phyloP scores from a whole-genome alignment of 1,284 basidiomycete genomes.

The Mycosarcoma mackinlayi region DNA sequence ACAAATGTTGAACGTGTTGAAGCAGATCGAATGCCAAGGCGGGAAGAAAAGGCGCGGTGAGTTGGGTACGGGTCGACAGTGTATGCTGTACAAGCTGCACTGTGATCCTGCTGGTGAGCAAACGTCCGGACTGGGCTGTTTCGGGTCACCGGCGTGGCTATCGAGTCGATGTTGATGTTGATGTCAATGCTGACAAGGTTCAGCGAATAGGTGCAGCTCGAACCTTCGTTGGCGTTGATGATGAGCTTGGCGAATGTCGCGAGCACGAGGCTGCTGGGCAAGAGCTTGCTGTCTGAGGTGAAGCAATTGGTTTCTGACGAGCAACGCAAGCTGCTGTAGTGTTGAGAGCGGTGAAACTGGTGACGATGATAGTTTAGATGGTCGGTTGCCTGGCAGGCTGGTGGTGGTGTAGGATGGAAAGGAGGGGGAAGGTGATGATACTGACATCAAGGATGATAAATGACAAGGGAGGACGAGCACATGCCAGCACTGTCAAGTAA shows the following conservation, averaged over 20 bases:
- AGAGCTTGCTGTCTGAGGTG: no score
- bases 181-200: no score
- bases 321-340: background rate
- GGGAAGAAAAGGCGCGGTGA: background rate
- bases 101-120: slow-evolving; percentile 11
- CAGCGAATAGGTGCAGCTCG: no score
- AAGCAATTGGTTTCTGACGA: no score
- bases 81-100: no score
- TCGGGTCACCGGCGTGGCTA: background rate
- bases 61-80: no score
- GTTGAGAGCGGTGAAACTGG: background rate
- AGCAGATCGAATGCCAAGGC: background rate
- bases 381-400: background rate
- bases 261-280: background rate
- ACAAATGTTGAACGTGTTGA: background rate
- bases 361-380: background rate
- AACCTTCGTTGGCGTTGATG: background rate
- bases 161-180: background rate
- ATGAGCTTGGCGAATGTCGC: background rate
- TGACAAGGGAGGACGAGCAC: background rate
- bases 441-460: background rate
- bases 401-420: slow-evolving; percentile 1
- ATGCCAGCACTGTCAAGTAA: background rate
- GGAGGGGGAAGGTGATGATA: background rate
- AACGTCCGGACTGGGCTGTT: slow-evolving; percentile 27